Evolutionary conservation across 805 yeast species (phyloP).

Genomic region (Brettanomyces sp.): DNA sequence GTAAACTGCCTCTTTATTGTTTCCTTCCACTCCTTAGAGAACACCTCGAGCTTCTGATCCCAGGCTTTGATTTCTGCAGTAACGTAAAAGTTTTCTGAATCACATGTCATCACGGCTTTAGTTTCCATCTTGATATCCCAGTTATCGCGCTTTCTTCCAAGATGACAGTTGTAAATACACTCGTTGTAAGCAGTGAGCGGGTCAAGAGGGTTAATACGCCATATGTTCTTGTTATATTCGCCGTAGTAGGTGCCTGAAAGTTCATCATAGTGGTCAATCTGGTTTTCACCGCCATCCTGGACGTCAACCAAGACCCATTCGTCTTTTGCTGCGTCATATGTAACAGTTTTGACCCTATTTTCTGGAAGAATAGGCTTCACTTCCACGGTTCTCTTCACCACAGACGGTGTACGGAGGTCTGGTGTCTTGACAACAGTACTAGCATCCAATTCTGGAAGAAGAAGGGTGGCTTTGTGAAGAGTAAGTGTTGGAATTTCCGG

Average conservation of each 20-base stretch:
- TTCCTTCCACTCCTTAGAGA: conserved; percentile 27
- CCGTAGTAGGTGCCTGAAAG: conserved; percentile 32
- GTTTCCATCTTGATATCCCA: conserved; percentile 30
- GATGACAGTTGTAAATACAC: conserved; percentile 31
- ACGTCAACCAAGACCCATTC: conserved; percentile 26
- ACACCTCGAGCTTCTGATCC: conserved; percentile 24
- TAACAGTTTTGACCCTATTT: conserved; percentile 17
- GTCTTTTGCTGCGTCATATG: conserved; percentile 26
- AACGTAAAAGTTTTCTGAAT: conserved; percentile 24
- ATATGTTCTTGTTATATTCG: conserved; percentile 29
- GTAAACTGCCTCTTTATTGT: conserved; percentile 10
- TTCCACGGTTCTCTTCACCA: conserved; percentile 19
- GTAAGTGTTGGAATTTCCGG: conserved; percentile 31
- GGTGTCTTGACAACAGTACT: conserved; percentile 13
- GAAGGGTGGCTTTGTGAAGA: conserved; percentile 22
- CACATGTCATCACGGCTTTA: conserved; percentile 23
- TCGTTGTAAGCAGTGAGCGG: conserved; percentile 31
- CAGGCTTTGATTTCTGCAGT: conserved; percentile 25
- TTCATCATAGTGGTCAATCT: conserved; percentile 23
- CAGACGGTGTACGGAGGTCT: conserved; percentile 22
- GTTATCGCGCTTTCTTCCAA: conserved; percentile 31
- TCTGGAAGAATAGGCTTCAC: conserved; percentile 19
- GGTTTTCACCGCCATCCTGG: conserved; percentile 28
- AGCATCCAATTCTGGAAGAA: conserved; percentile 22
- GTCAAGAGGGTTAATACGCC: conserved; percentile 28